Conservation (phyloP, 768 basidiomycete genomes). For the Panaeolus cyanescens region DNA sequence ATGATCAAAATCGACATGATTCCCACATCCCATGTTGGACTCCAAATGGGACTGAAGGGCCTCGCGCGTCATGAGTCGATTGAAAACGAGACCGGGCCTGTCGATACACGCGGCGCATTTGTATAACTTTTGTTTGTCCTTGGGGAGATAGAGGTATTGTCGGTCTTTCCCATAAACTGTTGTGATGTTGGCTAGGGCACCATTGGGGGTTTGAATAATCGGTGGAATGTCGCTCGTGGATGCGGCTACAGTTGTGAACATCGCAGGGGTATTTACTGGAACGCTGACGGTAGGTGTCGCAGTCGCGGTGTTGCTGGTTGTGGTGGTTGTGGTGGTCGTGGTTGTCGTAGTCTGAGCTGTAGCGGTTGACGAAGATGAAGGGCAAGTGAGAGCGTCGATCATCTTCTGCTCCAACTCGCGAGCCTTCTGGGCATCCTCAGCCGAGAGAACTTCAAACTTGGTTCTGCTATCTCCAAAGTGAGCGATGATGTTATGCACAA, state of each 20-base stretch:
- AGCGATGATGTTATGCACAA: slow-evolving; percentile 29
- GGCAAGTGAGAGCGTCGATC: not conserved
- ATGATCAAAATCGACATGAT: not conserved
- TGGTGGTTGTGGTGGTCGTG: not conserved
- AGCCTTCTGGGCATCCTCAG: slow-evolving; percentile 23
- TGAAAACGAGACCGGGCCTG: not conserved
- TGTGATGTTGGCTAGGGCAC: not conserved
- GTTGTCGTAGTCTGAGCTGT: not conserved
- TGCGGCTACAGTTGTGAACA: not conserved
- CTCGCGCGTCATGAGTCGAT: not conserved
- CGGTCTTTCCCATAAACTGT: not conserved
- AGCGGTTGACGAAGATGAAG: not conserved
- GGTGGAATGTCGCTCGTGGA: not conserved
- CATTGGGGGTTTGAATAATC: not conserved
- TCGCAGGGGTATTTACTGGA: not conserved
- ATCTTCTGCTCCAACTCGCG: not conserved
- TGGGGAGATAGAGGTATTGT: not conserved
- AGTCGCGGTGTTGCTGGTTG: not conserved
- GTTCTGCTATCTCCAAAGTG: slow-evolving; percentile 30
- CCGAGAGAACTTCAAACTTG: slow-evolving; percentile 28
- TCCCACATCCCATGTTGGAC: not conserved
- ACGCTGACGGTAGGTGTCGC: not conserved
- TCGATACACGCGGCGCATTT: not conserved
- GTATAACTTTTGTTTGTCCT: not conserved
- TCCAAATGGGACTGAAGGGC: not conserved